A percentile compares a stretch with the other conserved stretches of the same genome.
Evolutionary conservation across 2,329 filamentous ascomycete genomes (phyloP).

Genomic region (Orbilia quercus): DNA sequence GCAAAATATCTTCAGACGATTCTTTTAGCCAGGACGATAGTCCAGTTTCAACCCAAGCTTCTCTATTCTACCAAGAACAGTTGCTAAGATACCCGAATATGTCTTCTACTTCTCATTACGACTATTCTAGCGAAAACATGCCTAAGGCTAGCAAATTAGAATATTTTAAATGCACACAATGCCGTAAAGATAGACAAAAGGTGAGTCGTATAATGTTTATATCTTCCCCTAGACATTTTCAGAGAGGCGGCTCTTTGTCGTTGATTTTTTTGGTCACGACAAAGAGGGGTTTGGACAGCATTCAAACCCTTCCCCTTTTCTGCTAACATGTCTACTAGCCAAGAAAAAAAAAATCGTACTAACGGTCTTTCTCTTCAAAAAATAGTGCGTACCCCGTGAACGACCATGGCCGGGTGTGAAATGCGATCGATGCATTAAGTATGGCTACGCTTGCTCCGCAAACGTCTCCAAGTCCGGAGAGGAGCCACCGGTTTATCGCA

Average conservation of each 20-base stretch:
- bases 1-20: conserved; percentile 26
- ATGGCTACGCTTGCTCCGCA: conserved; percentile 50
- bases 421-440: conserved; percentile 55
- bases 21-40: neutral
- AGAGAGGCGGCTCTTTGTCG: conserved; percentile 1
- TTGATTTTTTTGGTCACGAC: conserved; percentile 18
- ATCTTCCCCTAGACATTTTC: neutral
- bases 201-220: conserved; percentile 23
- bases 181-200: conserved; percentile 55
- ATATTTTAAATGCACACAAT: conserved; percentile 54
- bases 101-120: conserved; percentile 29
- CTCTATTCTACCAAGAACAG: conserved; percentile 15
- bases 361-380: conserved; percentile 25
- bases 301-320: conserved; percentile 50
- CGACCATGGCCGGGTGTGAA: conserved; percentile 55
- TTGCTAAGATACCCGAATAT: conserved; percentile 22
- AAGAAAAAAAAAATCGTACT: conserved; percentile 46
- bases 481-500: conserved; percentile 49
- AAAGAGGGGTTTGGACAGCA: conserved; percentile 44
- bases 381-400: conserved; percentile 52
- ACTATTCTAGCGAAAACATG: conserved; percentile 27
- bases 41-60: conserved; percentile 19
- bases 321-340: conserved; percentile 39
- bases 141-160: conserved; percentile 55
- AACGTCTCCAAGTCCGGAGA: conserved; percentile 54